Percentiles rank a stretch among this genome's conserved stretches.
phyloP scores from a whole-genome alignment of 108 stramenopile genomes.

The Hondaea fermentalgiana region DNA sequence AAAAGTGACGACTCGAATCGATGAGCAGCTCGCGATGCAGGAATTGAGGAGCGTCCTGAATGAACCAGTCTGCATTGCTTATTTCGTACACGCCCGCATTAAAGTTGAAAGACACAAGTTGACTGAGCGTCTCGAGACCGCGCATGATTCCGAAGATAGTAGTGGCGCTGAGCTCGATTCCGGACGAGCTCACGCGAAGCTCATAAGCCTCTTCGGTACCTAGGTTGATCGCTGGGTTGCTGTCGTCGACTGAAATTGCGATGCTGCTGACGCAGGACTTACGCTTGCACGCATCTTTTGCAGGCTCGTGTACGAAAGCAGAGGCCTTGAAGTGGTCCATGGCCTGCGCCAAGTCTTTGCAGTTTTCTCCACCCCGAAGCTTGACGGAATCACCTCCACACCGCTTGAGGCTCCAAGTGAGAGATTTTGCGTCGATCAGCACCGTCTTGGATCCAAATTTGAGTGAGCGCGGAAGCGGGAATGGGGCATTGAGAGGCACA shows the following conservation, averaged over 20 bases:
- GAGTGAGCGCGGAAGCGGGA: not conserved
- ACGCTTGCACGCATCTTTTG: not conserved
- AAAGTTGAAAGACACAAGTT: constrained; percentile 41
- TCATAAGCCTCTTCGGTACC: constrained; percentile 72
- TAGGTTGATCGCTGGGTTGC: not conserved
- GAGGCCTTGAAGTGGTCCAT: not conserved
- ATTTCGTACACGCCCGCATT: not conserved
- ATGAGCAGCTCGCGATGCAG: constrained; percentile 64
- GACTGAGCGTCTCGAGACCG: constrained; percentile 54
- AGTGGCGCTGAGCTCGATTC: not conserved
- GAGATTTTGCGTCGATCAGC: not conserved
- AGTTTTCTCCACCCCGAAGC: not conserved
- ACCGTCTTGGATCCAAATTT: not conserved
- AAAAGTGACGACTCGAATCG: constrained; percentile 66
- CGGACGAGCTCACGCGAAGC: constrained; percentile 32
- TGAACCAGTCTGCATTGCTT: constrained; percentile 25
- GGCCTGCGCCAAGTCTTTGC: not conserved
- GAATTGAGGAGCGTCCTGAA: constrained; percentile 56
- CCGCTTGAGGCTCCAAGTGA: not conserved
- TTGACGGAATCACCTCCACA: not conserved
- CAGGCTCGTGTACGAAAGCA: not conserved
- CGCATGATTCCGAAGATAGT: constrained; percentile 52
- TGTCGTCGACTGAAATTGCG: not conserved
- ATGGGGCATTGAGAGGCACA: not conserved
- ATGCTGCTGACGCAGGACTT: not conserved